Percentiles rank a stretch among this genome's conserved stretches.
phyloP scores from a whole-genome alignment of 2,329 filamentous ascomycete genomes.

The Penicillium sp. region DNA sequence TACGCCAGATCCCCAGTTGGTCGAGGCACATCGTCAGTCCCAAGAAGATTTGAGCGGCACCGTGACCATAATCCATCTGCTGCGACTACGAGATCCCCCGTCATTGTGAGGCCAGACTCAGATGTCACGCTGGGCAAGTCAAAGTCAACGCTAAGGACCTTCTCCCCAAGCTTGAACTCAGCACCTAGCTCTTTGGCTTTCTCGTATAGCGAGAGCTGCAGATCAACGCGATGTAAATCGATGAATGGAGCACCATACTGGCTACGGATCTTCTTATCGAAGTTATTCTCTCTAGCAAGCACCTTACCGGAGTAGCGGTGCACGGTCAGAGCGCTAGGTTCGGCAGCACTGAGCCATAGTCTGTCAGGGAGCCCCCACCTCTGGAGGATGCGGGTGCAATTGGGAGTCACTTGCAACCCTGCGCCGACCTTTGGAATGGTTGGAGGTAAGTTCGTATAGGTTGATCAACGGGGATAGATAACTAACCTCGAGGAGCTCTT shows the following conservation, averaged over 20 bases:
- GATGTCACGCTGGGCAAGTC: background rate
- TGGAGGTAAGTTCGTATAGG: background rate
- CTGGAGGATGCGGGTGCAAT: background rate
- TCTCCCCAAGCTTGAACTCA: background rate
- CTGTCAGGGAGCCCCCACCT: background rate
- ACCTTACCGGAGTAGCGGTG: background rate
- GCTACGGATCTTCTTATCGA: background rate
- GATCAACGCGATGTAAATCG: background rate
- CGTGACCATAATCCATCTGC: background rate
- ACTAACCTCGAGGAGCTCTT: background rate
- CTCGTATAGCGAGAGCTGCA: background rate
- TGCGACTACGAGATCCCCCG: background rate
- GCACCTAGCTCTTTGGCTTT: background rate
- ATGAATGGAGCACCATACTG: background rate
- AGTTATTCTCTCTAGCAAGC: background rate
- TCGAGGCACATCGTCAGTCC: background rate
- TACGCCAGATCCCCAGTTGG: background rate
- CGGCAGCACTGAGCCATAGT: background rate
- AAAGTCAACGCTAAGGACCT: background rate
- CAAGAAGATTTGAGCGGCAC: background rate
- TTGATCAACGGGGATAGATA: background rate
- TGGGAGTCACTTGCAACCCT: background rate
- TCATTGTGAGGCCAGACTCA: background rate
- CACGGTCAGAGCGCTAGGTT: background rate
- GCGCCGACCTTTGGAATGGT: background rate